These are phyloP conservation scores for Ascodesmis nigricans DNA, from an alignment of 495 filamentous ascomycete genomes.

Conservation along the genomic window DNA sequence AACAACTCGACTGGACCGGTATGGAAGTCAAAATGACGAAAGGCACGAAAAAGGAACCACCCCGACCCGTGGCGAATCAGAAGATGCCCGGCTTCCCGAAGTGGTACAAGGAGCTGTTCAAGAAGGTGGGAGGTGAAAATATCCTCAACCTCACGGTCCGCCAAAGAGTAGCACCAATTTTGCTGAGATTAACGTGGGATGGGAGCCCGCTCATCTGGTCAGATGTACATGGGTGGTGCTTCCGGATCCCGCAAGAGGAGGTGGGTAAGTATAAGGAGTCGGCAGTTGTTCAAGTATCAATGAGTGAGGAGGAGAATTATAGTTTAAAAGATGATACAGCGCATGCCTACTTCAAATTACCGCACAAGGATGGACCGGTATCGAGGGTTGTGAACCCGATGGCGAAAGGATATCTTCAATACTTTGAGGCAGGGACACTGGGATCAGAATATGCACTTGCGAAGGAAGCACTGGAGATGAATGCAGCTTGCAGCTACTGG, in stretches of 20 bases:
- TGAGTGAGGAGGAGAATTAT: constrained; percentile 39
- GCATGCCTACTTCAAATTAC: constrained; percentile 71
- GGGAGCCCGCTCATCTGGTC: constrained; percentile 80
- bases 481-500: constrained; percentile 96
- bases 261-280: constrained; percentile 42
- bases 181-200: constrained; percentile 76
- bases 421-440: constrained; percentile 75
- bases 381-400: constrained; percentile 67
- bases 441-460: constrained; percentile 73
- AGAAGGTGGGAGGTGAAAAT: constrained; percentile 32
- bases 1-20: constrained; percentile 85
- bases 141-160: constrained; percentile 74
- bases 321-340: constrained; percentile 41
- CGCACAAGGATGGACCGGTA: constrained; percentile 80
- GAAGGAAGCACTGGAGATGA: constrained; percentile 92
- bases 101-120: constrained; percentile 87
- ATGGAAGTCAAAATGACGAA: constrained; percentile 83
- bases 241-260: constrained; percentile 46
- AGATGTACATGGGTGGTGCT: constrained; percentile 78
- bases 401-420: constrained; percentile 70
- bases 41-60: constrained; percentile 64
- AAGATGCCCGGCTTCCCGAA: constrained; percentile 86
- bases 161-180: constrained; percentile 64
- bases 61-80: constrained; percentile 55
- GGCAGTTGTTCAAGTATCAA: constrained; percentile 49